phyloP scores from a whole-genome alignment of 495 filamentous ascomycete genomes.

The Penicillium atrosanguineum region DNA sequence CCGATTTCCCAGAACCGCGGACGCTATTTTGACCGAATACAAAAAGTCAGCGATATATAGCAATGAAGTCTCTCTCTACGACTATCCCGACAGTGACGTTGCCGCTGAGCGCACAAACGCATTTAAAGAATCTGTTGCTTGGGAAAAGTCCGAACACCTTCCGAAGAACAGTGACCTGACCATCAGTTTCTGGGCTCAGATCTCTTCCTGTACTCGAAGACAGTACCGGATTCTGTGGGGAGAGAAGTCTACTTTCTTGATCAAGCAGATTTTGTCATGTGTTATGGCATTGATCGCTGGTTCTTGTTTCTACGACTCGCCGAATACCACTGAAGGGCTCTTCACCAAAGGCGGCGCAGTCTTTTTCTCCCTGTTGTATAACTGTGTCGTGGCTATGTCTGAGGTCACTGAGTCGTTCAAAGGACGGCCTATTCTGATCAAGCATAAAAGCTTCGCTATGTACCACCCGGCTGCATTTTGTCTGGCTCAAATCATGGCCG shows the following conservation, averaged over 20 bases:
- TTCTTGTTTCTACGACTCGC: constrained; percentile 33
- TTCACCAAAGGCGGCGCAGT: constrained; percentile 49
- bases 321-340: constrained; percentile 35
- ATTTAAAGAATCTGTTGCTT: constrained; percentile 42
- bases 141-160: constrained; percentile 35
- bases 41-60: constrained; percentile 30
- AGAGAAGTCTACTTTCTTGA: constrained; percentile 53
- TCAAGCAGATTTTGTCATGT: constrained; percentile 47
- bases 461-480: constrained; percentile 69
- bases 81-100: constrained; percentile 38
- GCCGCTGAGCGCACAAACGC: constrained; percentile 37
- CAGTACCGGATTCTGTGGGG: constrained; percentile 55
- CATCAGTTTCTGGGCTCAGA: constrained; percentile 21
- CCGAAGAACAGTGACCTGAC: constrained; percentile 19
- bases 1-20: constrained; percentile 39
- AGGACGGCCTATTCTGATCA: constrained; percentile 64
- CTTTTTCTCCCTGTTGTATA: constrained; percentile 71
- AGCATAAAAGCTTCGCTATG: constrained; percentile 70
- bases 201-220: constrained; percentile 27
- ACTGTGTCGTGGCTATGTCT: constrained; percentile 63
- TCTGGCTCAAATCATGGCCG: constrained; percentile 63
- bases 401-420: constrained; percentile 67
- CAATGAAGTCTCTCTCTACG: constrained; percentile 39
- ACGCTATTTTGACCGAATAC: constrained; percentile 32
- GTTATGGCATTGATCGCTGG: constrained; percentile 34